Conservation (phyloP, 2,329 filamentous ascomycete species). For the Clonostachys rosea region DNA sequence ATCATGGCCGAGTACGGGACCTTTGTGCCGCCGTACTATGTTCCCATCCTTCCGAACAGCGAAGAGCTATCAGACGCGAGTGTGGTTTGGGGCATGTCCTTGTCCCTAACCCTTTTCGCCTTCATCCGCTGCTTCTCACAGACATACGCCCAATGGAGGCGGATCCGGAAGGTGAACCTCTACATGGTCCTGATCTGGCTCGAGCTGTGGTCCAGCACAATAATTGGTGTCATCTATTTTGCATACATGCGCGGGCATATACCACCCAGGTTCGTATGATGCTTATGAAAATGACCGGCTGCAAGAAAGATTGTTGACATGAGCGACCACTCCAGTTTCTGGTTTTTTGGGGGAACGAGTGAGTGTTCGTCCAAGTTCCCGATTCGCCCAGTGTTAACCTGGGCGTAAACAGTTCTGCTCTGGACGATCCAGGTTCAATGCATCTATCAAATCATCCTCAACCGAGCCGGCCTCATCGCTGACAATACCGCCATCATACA, state of each 20-base stretch:
- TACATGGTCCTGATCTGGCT: conserved; percentile 35
- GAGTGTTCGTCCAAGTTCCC: background rate
- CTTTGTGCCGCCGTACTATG: background rate
- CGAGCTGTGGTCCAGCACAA: conserved; percentile 24
- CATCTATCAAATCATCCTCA: conserved; percentile 49
- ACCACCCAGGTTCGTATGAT: background rate
- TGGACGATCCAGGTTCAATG: conserved; percentile 42
- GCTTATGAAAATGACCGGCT: background rate
- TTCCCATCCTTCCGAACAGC: conserved; percentile 7
- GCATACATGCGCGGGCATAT: conserved; percentile 24
- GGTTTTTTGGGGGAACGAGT: background rate
- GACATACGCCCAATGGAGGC: conserved; percentile 19
- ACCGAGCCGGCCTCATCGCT: conserved; percentile 41
- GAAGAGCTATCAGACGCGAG: conserved; percentile 25
- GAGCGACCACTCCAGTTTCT: background rate
- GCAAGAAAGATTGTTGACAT: background rate
- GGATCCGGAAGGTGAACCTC: conserved; percentile 21
- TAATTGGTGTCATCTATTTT: conserved; percentile 27
- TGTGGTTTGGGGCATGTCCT: conserved; percentile 27
- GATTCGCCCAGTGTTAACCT: too few relatives aligned
- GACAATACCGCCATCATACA: conserved; percentile 25
- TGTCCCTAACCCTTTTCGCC: conserved; percentile 26
- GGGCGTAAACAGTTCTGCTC: background rate
- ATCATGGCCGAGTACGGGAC: background rate
- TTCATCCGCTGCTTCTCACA: conserved; percentile 25